These are phyloP conservation scores for Penicillium paradoxum DNA, from an alignment of 495 filamentous ascomycete species.

Conservation along the genomic window DNA sequence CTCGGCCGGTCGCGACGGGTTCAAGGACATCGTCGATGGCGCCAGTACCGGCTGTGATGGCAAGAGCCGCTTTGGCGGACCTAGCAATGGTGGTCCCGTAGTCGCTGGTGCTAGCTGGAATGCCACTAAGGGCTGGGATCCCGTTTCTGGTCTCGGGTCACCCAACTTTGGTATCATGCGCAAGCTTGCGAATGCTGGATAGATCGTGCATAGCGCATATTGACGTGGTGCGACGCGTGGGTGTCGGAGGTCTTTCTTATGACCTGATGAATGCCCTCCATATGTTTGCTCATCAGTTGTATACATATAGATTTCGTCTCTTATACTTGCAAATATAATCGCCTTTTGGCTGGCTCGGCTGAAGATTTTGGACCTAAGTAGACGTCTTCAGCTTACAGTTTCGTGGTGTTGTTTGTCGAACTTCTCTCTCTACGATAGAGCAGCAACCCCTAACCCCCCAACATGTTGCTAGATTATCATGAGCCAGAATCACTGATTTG, in stretches of 20 bases:
- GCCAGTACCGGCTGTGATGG: conserved; percentile 59
- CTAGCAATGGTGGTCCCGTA: conserved; percentile 31
- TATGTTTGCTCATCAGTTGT: neutral
- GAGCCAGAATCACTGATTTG: no score
- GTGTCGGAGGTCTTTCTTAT: neutral
- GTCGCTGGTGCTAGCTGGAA: conserved; percentile 45
- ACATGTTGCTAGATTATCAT: no score
- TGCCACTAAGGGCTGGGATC: conserved; percentile 56
- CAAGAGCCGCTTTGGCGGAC: conserved; percentile 35
- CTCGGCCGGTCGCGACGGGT: conserved; percentile 40
- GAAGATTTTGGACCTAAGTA: no score
- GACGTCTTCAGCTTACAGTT: no score
- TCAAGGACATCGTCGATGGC: conserved; percentile 61
- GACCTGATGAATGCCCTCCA: neutral
- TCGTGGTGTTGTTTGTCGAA: no score
- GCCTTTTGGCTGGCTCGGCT: neutral
- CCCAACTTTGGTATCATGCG: conserved; percentile 43
- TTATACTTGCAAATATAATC: conserved; percentile 6
- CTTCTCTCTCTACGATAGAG: no score
- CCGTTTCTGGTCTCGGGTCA: conserved; percentile 56
- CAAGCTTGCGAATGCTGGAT: conserved; percentile 19
- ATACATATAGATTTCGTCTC: neutral
- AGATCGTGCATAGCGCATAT: neutral
- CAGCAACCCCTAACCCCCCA: no score
- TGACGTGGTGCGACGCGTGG: neutral